These are phyloP conservation scores for Diospyros kaki DNA, from an alignment of 148 eudicot genomes.

Conservation along the genomic window DNA sequence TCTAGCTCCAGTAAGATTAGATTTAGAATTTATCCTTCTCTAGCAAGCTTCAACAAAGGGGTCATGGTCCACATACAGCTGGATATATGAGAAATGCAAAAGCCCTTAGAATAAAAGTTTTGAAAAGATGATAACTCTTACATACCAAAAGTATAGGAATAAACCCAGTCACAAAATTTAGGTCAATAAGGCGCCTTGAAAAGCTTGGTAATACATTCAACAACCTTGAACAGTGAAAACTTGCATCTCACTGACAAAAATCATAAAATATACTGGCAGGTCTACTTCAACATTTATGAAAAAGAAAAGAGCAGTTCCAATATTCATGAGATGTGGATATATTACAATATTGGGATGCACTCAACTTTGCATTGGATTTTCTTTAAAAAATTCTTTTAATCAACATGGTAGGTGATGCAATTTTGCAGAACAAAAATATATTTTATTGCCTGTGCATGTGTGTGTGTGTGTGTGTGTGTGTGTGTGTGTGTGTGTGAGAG, in stretches of 20 bases:
- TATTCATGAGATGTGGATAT: too few species aligned
- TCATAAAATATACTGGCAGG: background rate
- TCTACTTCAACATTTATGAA: background rate
- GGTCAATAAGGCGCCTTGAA: background rate
- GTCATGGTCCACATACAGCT: background rate
- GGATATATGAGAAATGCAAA: background rate
- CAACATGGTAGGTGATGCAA: background rate
- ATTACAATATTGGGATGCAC: background rate
- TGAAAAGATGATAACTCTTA: background rate
- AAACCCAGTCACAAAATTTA: background rate
- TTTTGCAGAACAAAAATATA: background rate
- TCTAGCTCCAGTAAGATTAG: background rate
- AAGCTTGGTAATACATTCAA: background rate
- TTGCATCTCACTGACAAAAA: background rate
- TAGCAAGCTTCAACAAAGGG: background rate
- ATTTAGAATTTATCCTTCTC: background rate
- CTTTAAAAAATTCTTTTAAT: background rate
- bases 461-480: background rate
- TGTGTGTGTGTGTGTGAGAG: too few species aligned
- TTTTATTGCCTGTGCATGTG: background rate
- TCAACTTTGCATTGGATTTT: background rate
- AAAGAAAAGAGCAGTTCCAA: too few species aligned
- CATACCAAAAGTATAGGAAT: background rate
- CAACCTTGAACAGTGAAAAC: background rate
- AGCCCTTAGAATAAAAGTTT: background rate